Base-by-base conservation (phyloP, 2,329 filamentous ascomycete genomes). In the Bipolaris oryzae region DNA sequence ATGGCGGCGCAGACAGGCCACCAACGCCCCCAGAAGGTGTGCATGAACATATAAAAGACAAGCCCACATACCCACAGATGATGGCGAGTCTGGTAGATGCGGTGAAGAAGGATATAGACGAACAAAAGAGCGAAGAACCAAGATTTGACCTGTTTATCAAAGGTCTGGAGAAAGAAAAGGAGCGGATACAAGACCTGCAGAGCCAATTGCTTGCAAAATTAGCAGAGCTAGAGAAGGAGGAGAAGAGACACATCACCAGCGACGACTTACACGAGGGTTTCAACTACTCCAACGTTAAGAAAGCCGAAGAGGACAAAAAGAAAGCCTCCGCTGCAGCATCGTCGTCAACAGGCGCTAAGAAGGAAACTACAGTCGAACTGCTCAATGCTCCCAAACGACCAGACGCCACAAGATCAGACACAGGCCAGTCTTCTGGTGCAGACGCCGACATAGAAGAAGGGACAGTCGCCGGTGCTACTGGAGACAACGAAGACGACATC, bases 41-140 rank as follows among this genome's bases (percentile, higher is more conserved):
- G 25, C 89, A 96, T 72, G 83, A 84, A 39, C 83, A 91, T 52
- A 87, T 89, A 66, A 85, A 89, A 74, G 87, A 88, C 70, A 86
- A 91, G 67, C 91, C 91, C 0, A 89, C 88, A 13, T 99, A 96
- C 74, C 95, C 92, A 37, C 92, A 96, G 81, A 99, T 99, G 95
- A 93, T 99, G 89, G 91, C 91, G n/a, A 87, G 89, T n/a, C 78
- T 99, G 68, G 85, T 98, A 18, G 95, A 99, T 70, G 90, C 96
- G 77, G 92, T 98, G 39, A 97, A 96, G 77, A 87, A 91, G 64
- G 86, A 89, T 48, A 82, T 96, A 34, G 90, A 93, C 53, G 90
- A 92, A 72, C 72, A 75, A 18, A 89, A 89, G 76, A 87, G 89
- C 59, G 82, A 85, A 0, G 82, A 85, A 18, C 85, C 76, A 45